Evolutionary conservation across 352 stramenopile genomes (phyloP).

Genomic region (Phytophthora hibernalis): DNA sequence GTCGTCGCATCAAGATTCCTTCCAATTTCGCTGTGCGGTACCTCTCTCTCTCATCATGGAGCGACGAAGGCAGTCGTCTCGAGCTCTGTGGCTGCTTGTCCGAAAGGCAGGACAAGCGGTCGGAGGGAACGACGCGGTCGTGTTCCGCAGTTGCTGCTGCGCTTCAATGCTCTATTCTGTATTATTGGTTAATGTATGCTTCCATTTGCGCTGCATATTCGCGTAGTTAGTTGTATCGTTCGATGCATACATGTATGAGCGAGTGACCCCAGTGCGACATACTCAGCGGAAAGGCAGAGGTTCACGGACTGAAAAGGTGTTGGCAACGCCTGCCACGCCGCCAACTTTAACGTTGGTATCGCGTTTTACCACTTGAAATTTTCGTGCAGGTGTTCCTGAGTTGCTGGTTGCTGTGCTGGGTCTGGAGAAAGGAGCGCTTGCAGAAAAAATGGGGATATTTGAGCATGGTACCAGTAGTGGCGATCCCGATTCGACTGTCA

Average conservation of each 20-base stretch:
- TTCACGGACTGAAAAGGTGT: slow-evolving; percentile 50
- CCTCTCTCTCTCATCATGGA: slow-evolving; percentile 20
- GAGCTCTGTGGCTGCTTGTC: not conserved
- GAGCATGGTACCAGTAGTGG: slow-evolving; percentile 4
- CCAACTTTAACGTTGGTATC: slow-evolving; percentile 32
- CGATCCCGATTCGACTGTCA: not conserved
- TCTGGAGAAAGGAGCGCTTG: slow-evolving; percentile 21
- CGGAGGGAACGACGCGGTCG: slow-evolving; percentile 28
- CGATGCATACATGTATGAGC: not conserved
- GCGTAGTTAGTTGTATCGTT: slow-evolving; percentile 21
- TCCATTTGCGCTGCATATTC: slow-evolving; percentile 37
- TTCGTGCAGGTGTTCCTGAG: slow-evolving; percentile 26
- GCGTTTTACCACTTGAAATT: slow-evolving; percentile 62
- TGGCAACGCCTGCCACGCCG: slow-evolving; percentile 54
- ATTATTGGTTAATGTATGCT: slow-evolving; percentile 48
- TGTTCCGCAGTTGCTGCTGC: slow-evolving; percentile 25
- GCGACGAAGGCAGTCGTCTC: slow-evolving; percentile 29
- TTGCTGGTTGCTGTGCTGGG: slow-evolving; percentile 19
- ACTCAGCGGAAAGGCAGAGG: slow-evolving; percentile 63
- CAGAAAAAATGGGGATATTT: not conserved
- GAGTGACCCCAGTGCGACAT: not conserved
- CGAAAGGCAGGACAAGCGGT: slow-evolving; percentile 22
- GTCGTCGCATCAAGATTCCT: not conserved
- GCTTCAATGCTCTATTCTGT: slow-evolving; percentile 37
- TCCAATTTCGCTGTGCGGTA: slow-evolving; percentile 31